A percentile compares a stretch with the other conserved stretches of the same genome.
Conservation (phyloP, 345 rosid species). For the Litchi chinensis region DNA sequence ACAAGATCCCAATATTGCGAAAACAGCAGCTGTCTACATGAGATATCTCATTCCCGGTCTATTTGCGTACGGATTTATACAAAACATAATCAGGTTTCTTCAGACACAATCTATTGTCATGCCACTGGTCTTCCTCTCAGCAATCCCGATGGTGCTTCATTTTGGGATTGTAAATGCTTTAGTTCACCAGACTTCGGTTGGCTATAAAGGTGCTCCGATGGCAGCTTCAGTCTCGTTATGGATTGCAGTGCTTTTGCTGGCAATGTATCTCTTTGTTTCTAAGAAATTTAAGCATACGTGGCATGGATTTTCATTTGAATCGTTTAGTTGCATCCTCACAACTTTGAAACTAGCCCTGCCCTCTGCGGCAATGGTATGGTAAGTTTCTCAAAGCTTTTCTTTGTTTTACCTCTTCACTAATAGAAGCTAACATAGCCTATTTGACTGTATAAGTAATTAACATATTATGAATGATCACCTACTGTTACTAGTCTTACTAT, state of each 20-base stretch:
- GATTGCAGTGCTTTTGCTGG: slow-evolving; percentile 53
- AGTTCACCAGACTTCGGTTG: slow-evolving; percentile 43
- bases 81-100: slow-evolving; percentile 68
- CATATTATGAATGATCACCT: too few relatives aligned
- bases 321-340: slow-evolving; percentile 32
- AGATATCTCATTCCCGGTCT: slow-evolving; percentile 67
- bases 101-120: slow-evolving; percentile 67
- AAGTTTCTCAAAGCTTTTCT: slow-evolving; percentile 20
- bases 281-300: slow-evolving; percentile 54
- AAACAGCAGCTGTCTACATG: slow-evolving; percentile 59
- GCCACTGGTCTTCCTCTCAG: slow-evolving; percentile 52
- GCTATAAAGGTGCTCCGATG: slow-evolving; percentile 70
- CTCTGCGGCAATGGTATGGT: slow-evolving; percentile 88
- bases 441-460: too few relatives aligned
- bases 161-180: slow-evolving; percentile 47
- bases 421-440: too few relatives aligned
- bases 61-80: slow-evolving; percentile 63
- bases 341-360: slow-evolving; percentile 63
- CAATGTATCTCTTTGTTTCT: slow-evolving; percentile 40
- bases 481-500: background rate
- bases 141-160: slow-evolving; percentile 49
- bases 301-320: slow-evolving; percentile 52
- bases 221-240: slow-evolving; percentile 74
- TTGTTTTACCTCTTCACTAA: background rate
- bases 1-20: slow-evolving; percentile 61